Base-by-base conservation (phyloP, 768 basidiomycete genomes). In the Russula compacta region DNA sequence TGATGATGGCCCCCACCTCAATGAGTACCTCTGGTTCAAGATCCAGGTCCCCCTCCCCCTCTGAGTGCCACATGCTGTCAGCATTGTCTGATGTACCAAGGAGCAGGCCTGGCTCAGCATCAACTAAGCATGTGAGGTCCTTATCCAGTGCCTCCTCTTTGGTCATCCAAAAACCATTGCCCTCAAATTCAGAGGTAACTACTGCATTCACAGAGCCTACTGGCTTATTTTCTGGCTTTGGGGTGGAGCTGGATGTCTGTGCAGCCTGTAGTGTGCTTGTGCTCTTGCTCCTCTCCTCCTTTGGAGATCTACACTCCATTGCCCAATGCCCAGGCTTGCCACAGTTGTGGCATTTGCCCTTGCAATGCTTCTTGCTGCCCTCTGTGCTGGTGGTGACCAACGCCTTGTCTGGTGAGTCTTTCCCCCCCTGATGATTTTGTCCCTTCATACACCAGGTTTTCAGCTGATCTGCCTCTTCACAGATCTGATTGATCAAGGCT, bases 351-450 rank as follows among this genome's bases (percentile, higher is more conserved):
- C 43, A 55, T 11, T 44, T 55, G 54, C 43, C 54, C 7, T 55
- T 44, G 8, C 43, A 10, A 32, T 53, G 43, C 67, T 58, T 58
- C 10, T n/a, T 65, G 40, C 46, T 19, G 57, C 60, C 66, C 4
- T 42, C 53, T 1, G 4, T 2, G 1, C 4, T 4, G 2, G 38
- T 52, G 11, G 51, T 38, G 0, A 21, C 38, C 0, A 49, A 5
- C 1, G 47, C 53, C 33, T 43, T 42, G 12, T 55, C 0, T 7
- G 42, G 42, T 12, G 10, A 6, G 42, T 43, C 42, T 8, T n/a
- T 43, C 42, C 8, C 17, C 12, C n/a, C 17, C 17, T n/a, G 3
- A 17, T 17, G 17, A 17, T n/a, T n/a, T n/a, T n/a, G n/a, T n/a
- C 5, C 42, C n/a, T n/a, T n/a, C 6, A 17, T 6, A 8, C n/a